Evolutionary conservation across 371 early-diverging fungal genomes (phyloP).

Genomic region (Mortierella polycephala): DNA sequence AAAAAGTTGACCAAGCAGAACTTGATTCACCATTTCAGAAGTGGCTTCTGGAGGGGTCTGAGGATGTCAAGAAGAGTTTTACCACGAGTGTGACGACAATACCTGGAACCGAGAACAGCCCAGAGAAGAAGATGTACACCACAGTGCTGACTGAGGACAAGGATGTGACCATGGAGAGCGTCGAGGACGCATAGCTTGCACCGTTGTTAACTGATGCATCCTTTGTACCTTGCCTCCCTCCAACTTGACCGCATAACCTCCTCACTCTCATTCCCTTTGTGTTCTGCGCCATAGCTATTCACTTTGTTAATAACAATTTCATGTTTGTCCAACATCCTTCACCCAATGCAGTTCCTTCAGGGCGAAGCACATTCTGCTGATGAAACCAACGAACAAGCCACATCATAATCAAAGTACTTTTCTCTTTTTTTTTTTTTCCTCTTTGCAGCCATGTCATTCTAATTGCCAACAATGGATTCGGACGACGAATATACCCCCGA

Average conservation of each 20-base stretch:
- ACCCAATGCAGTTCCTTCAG: too few relatives aligned
- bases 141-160: constrained; percentile 30
- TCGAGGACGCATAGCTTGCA: constrained; percentile 27
- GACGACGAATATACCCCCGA: too few relatives aligned
- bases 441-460: too few relatives aligned
- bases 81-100: constrained; percentile 19
- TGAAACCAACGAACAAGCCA: too few relatives aligned
- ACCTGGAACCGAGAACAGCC: constrained; percentile 12
- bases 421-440: too few relatives aligned
- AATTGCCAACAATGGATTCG: too few relatives aligned
- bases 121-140: constrained; percentile 39
- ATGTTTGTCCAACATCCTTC: constrained; percentile 1
- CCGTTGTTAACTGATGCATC: constrained; percentile 8
- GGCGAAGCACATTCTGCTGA: too few relatives aligned
- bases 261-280: too few relatives aligned
- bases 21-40: constrained; percentile 29
- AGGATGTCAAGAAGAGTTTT: constrained; percentile 27
- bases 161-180: constrained; percentile 38
- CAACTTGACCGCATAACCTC: too few relatives aligned
- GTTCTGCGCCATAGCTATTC: background rate
- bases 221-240: background rate
- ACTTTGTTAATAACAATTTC: background rate
- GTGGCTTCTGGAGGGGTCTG: constrained; percentile 48
- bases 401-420: too few relatives aligned
- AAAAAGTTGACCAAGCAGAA: constrained; percentile 24